Base-by-base conservation (phyloP, 1,284 basidiomycete species). In the Pisolithus thermaeus region DNA sequence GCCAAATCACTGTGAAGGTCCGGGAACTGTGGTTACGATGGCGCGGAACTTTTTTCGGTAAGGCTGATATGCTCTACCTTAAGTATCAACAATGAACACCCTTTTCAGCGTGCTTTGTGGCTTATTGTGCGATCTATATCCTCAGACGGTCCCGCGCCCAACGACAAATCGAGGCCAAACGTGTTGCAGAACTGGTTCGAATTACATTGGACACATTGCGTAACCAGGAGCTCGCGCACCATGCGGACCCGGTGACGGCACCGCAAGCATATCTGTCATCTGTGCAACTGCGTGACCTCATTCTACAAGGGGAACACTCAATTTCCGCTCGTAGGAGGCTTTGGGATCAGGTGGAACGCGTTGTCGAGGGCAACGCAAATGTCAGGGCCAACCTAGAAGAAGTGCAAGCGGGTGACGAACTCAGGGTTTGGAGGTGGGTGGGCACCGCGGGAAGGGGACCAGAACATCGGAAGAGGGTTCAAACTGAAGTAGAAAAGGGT, bases 361-460 rank as follows among this genome's bases (percentile, higher is more conserved):
- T 94, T 43, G 92, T 99, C 1, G 96, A 99, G 71, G 83, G 83
- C 50, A 99, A 99, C 70, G 83, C 92, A 18, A 99, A 99, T 69
- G 91, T 99, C 18, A 81, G 92, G 51, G 85, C 86, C 25, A 88
- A 91, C 65, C 77, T 96, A 56, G 88, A 91, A 66, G 94, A 98
- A 70, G 80, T 91, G 44, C 77, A 79, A 55, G 94, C 92, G 47
- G 96, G 89, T n/a, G 88, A 91, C 64, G 89, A 91, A 70, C 77
- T 83, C 67, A 80, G 87, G 55, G 89, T 91, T 51, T 92, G 88
- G 88, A 74, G 83, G 51, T 92, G 88, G 88, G 80, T 91, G 28
- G 88, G 89, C 27, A 70, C 69, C 53, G 63, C 71, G n/a, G 72
- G 74, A 52, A 60, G 61, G 58, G 65, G 61, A 37, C 60, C 63